Conservation (phyloP, 208 protist species). For the Balamuthia mandrillaris region DNA sequence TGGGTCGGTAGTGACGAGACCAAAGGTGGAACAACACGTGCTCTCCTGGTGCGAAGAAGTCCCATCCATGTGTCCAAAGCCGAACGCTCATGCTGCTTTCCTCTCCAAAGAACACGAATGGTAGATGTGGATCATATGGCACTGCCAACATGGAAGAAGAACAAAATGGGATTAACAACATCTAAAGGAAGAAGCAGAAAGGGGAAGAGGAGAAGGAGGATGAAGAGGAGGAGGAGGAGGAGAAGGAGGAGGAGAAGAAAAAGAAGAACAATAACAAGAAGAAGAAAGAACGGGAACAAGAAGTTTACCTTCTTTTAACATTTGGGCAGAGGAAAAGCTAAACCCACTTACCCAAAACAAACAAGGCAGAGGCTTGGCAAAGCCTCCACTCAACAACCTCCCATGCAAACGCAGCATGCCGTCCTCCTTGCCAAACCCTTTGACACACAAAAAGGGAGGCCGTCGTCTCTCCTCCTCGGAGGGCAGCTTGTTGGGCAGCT, state of each 20-base stretch:
- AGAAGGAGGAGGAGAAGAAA: neutral
- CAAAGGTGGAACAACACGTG: slow-evolving; percentile 78
- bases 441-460: slow-evolving; percentile 6
- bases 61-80: slow-evolving; percentile 85
- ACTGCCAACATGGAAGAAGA: slow-evolving; percentile 76
- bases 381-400: slow-evolving; percentile 1
- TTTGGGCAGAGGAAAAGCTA: slow-evolving; percentile 41
- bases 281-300: slow-evolving; percentile 41
- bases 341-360: slow-evolving; percentile 58
- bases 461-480: slow-evolving; percentile 4
- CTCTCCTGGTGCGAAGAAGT: slow-evolving; percentile 77
- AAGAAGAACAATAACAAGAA: slow-evolving; percentile 67
- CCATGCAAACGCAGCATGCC: slow-evolving; percentile 56
- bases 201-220: neutral
- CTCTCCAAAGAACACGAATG: slow-evolving; percentile 88
- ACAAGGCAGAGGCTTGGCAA: slow-evolving; percentile 15
- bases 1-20: neutral
- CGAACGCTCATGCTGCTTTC: slow-evolving; percentile 80
- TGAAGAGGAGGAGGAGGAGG: neutral
- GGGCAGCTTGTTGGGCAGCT: slow-evolving; percentile 33
- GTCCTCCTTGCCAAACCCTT: slow-evolving; percentile 28
- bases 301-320: neutral
- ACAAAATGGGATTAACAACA: slow-evolving; percentile 72
- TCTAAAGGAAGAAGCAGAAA: neutral
- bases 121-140: slow-evolving; percentile 87